Percentiles rank a stretch among this genome's conserved stretches.
Evolutionary conservation across 2,329 filamentous ascomycete species (phyloP).

Genomic region (Claviceps pusilla): DNA sequence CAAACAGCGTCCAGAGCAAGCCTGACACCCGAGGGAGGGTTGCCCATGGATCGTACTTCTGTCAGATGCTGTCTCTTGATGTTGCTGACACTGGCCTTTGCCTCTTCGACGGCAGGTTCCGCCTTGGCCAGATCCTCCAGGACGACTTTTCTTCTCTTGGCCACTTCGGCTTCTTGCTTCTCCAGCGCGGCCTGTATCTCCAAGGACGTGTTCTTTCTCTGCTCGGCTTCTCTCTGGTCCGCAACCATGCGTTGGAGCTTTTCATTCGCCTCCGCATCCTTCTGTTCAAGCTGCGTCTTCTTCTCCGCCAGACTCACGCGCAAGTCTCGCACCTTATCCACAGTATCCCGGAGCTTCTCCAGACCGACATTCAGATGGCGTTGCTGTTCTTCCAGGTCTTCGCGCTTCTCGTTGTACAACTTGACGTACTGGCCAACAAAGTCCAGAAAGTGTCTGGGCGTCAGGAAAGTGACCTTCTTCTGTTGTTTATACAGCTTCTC

Average conservation of each 20-base stretch:
- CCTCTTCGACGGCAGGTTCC: slow-evolving; percentile 83
- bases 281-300: slow-evolving; percentile 81
- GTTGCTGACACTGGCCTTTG: slow-evolving; percentile 91
- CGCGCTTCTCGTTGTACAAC: slow-evolving; percentile 94
- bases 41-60: slow-evolving; percentile 93
- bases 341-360: slow-evolving; percentile 90
- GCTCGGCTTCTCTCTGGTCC: slow-evolving; percentile 86
- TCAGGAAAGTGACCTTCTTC: slow-evolving; percentile 82
- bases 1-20: slow-evolving; percentile 93
- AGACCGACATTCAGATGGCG: slow-evolving; percentile 95
- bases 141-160: slow-evolving; percentile 68
- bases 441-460: slow-evolving; percentile 90
- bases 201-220: slow-evolving; percentile 72
- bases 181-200: slow-evolving; percentile 80
- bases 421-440: slow-evolving; percentile 97
- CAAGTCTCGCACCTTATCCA: slow-evolving; percentile 90
- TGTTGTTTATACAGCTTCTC: slow-evolving; percentile 78
- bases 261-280: slow-evolving; percentile 90
- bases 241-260: slow-evolving; percentile 95
- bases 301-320: slow-evolving; percentile 84
- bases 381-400: slow-evolving; percentile 96
- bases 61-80: slow-evolving; percentile 96
- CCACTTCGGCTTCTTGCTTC: slow-evolving; percentile 79
- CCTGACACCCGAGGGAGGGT: slow-evolving; percentile 78
- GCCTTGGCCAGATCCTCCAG: slow-evolving; percentile 76